Evolutionary conservation across 306 rosid species (phyloP).

Genomic region (Dicorynia guianensis): DNA sequence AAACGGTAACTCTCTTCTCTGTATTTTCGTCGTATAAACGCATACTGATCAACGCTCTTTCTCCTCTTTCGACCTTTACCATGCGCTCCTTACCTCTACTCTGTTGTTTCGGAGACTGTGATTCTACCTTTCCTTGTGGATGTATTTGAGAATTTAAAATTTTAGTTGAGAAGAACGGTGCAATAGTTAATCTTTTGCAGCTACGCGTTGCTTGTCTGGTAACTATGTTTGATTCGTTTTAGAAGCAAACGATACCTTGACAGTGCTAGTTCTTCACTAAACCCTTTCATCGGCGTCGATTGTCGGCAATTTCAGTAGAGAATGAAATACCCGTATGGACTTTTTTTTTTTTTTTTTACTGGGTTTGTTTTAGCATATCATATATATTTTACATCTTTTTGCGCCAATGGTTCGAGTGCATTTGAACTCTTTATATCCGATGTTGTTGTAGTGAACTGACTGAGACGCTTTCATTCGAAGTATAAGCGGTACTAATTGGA

Average conservation of each 20-base stretch:
- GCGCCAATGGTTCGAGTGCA: background rate
- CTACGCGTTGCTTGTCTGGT: background rate
- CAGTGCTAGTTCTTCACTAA: background rate
- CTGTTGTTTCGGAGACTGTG: background rate
- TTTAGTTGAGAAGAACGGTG: background rate
- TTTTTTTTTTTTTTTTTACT: background rate
- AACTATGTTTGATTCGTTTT: background rate
- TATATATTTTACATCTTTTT: background rate
- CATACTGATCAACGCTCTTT: too few relatives aligned
- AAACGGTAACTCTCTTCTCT: slow-evolving; percentile 19
- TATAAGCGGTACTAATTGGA: slow-evolving; percentile 29
- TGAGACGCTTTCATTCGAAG: background rate
- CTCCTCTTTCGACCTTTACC: too few relatives aligned
- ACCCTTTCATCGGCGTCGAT: background rate
- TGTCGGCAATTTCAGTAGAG: background rate
- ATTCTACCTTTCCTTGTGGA: background rate
- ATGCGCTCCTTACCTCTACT: too few relatives aligned
- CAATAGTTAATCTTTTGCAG: background rate
- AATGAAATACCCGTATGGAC: background rate
- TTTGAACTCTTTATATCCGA: slow-evolving; percentile 14
- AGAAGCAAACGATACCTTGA: background rate
- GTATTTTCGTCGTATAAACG: background rate
- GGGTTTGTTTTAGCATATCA: background rate
- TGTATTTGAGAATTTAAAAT: background rate
- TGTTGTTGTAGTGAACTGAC: slow-evolving; percentile 23